phyloP scores from a whole-genome alignment of 1,139 yeast species.

The Debaryomycetaceae sp. region DNA sequence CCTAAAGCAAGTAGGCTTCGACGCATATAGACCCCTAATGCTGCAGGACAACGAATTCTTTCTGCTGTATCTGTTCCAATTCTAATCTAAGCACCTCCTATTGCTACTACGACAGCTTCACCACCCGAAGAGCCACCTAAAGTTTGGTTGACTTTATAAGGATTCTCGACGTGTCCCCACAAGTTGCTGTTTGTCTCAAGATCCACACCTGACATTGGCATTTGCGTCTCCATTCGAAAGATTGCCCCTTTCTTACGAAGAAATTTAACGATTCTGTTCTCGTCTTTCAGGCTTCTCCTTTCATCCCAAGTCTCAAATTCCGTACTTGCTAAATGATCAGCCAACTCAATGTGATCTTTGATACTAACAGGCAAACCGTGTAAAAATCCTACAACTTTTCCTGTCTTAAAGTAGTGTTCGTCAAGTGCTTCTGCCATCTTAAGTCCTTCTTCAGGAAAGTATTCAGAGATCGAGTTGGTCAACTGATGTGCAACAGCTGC shows the following conservation, averaged over 20 bases:
- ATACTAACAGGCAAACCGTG: constrained; percentile 23
- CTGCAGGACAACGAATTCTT: constrained; percentile 25
- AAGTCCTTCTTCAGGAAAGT: constrained; percentile 17
- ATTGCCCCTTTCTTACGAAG: constrained; percentile 17
- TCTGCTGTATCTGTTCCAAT: constrained; percentile 31
- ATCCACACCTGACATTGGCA: constrained; percentile 58
- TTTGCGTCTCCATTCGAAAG: constrained; percentile 40
- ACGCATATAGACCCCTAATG: constrained; percentile 24
- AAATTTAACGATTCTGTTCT: constrained; percentile 18
- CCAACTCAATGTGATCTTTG: constrained; percentile 18
- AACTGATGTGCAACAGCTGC: constrained; percentile 19
- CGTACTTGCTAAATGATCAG: constrained; percentile 15
- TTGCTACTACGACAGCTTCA: constrained; percentile 22
- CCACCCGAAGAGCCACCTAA: constrained; percentile 42
- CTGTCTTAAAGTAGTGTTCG: constrained; percentile 8
- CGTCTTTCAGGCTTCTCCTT: constrained; percentile 12
- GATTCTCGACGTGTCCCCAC: constrained; percentile 52
- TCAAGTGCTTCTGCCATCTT: constrained; percentile 16
- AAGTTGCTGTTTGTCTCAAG: constrained; percentile 49
- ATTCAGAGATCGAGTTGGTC: constrained; percentile 21
- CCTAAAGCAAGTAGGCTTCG: constrained; percentile 15
- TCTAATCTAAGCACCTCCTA: constrained; percentile 22
- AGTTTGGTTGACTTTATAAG: constrained; percentile 49
- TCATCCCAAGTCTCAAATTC: constrained; percentile 19
- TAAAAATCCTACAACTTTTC: constrained; percentile 14